phyloP scores from a whole-genome alignment of 805 yeast genomes.

The Dipodascus geniculatus region DNA sequence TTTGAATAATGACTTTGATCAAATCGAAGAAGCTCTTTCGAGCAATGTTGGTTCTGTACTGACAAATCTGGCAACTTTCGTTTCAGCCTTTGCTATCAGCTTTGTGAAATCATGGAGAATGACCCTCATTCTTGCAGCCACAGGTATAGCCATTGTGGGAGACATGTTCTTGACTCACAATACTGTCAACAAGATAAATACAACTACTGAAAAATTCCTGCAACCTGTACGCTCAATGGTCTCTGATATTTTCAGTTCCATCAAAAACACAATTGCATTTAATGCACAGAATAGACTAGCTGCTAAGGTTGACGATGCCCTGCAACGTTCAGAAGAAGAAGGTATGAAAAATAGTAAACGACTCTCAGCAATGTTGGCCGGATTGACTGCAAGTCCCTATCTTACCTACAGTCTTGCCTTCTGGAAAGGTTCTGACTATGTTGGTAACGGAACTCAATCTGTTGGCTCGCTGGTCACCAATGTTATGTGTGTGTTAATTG shows the following conservation, averaged over 20 bases:
- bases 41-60: slow-evolving; percentile 17
- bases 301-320: slow-evolving; percentile 13
- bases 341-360: slow-evolving; percentile 13
- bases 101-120: slow-evolving; percentile 14
- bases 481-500: slow-evolving; percentile 18
- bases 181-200: slow-evolving; percentile 5
- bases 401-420: slow-evolving; percentile 20
- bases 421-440: slow-evolving; percentile 23
- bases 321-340: slow-evolving; percentile 11
- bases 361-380: slow-evolving; percentile 9
- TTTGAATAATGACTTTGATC: slow-evolving; percentile 16
- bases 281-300: slow-evolving; percentile 18
- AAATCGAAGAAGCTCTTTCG: slow-evolving; percentile 20
- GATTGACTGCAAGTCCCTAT: slow-evolving; percentile 17
- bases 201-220: neutral
- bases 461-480: slow-evolving; percentile 11
- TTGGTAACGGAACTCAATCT: slow-evolving; percentile 12
- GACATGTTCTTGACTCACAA: slow-evolving; percentile 11
- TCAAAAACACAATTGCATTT: slow-evolving; percentile 19
- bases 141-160: slow-evolving; percentile 12
- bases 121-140: slow-evolving; percentile 16
- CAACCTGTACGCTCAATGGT: slow-evolving; percentile 14
- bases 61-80: slow-evolving; percentile 16
- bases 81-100: slow-evolving; percentile 14
- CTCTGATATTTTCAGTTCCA: slow-evolving; percentile 17